phyloP scores from a whole-genome alignment of 352 stramenopile genomes.

The Globisporangium polare region DNA sequence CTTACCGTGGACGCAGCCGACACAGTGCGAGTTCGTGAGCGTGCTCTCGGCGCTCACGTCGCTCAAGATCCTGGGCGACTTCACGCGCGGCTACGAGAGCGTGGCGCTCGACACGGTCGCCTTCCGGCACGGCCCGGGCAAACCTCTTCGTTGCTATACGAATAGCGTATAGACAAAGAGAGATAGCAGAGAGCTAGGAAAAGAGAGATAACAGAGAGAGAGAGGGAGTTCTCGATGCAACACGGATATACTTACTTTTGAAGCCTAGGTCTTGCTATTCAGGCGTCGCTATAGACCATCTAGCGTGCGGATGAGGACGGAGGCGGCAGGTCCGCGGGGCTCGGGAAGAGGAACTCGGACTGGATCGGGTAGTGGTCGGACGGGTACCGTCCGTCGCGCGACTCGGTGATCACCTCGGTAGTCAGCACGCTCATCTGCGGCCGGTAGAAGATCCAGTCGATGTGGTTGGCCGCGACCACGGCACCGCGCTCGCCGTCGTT shows the following conservation, averaged over 20 bases:
- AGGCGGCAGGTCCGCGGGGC: constrained; percentile 46
- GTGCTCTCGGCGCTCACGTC: constrained; percentile 83
- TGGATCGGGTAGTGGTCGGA: constrained; percentile 88
- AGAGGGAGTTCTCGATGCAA: not conserved
- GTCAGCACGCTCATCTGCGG: constrained; percentile 70
- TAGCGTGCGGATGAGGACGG: constrained; percentile 10
- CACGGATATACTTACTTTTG: constrained; percentile 2
- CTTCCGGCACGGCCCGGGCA: constrained; percentile 52
- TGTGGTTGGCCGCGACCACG: constrained; percentile 73
- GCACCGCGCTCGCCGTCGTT: constrained; percentile 74
- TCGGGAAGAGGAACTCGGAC: constrained; percentile 72
- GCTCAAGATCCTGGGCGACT: constrained; percentile 88
- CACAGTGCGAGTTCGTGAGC: constrained; percentile 86
- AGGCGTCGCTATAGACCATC: not conserved
- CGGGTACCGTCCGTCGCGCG: constrained; percentile 74
- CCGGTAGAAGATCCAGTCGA: constrained; percentile 88
- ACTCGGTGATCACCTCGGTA: constrained; percentile 81
- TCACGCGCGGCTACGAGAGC: constrained; percentile 88
- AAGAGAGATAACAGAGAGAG: not conserved
- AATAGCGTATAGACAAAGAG: constrained; percentile 23
- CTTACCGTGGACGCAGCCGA: constrained; percentile 55
- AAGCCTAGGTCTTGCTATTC: constrained; percentile 1
- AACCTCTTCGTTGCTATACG: constrained; percentile 38
- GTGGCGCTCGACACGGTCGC: constrained; percentile 86
- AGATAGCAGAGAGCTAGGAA: not conserved